These are phyloP conservation scores for Sungouiella thailandica DNA, from an alignment of 805 yeast genomes.

Conservation along the genomic window DNA sequence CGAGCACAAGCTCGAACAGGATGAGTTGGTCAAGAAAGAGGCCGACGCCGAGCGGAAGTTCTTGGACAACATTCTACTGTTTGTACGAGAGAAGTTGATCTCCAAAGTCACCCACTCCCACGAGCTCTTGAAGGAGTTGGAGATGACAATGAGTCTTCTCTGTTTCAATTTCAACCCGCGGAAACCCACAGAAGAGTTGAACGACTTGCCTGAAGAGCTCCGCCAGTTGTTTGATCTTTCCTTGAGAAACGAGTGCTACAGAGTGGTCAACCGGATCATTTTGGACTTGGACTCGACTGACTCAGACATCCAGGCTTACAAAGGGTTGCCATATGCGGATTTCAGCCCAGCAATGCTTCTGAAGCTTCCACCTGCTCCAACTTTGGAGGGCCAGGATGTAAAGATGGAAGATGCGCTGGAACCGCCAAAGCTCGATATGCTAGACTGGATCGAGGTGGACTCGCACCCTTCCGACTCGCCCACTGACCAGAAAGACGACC, in stretches of 20 bases:
- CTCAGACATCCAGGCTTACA: conserved; percentile 6
- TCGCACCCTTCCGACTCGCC: conserved; percentile 1
- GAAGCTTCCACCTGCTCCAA: conserved; percentile 1
- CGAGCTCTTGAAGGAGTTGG: conserved; percentile 64
- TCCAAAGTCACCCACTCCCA: conserved; percentile 55
- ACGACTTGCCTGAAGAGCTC: conserved; percentile 51
- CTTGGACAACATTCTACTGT: conserved; percentile 48
- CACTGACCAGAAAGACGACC: conserved; percentile 1
- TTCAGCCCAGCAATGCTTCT: conserved; percentile 4
- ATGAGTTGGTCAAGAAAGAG: background rate
- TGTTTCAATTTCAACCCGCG: conserved; percentile 43
- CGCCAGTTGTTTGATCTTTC: conserved; percentile 53
- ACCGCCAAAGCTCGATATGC: conserved; percentile 1
- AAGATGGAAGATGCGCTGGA: conserved; percentile 3
- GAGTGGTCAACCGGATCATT: conserved; percentile 64
- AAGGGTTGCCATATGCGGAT: conserved; percentile 4
- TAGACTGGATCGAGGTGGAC: conserved; percentile 5
- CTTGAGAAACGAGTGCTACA: conserved; percentile 61
- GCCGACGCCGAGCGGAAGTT: conserved; percentile 28
- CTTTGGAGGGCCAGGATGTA: conserved; percentile 8
- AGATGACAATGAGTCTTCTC: conserved; percentile 77
- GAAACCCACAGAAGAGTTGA: conserved; percentile 28
- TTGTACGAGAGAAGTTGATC: conserved; percentile 60
- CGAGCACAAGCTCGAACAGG: conserved; percentile 24
- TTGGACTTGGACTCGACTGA: conserved; percentile 27